Base-by-base conservation (phyloP, 2,329 filamentous ascomycete species). In the Cladophialophora carrionii region DNA sequence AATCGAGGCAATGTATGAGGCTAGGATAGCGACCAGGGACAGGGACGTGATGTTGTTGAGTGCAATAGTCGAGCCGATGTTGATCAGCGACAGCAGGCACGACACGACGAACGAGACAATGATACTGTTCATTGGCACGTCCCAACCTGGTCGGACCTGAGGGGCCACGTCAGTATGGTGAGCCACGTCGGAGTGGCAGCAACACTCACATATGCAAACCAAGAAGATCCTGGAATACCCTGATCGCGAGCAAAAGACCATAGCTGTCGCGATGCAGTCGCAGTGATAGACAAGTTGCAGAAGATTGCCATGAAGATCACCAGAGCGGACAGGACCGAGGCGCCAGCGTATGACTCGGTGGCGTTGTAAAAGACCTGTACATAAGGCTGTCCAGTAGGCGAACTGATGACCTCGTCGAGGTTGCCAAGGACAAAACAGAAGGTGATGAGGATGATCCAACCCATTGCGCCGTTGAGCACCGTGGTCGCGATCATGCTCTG, bases 71-170 rank as follows among this genome's bases (percentile, higher is more conserved):
- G 72, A 73, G 53, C 72, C 71, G 60, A 78, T 70, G 56, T 59
- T 71, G 67, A 73, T 71, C 43, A 71, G 56, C 67, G 81, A 82
- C 55, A 80, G 74, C 66, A 74, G 74, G 57, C 78, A 82, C 61
- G 71, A 79, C 12, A 78, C 81, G 52, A 78, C 76, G 54, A 80
- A 83, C 73, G 77, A 81, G 70, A 81, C 82, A 73, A 72, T 20
- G 57, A 73, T 70, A 26, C 68, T 65, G 41, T 71, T 70, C 63
- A 72, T 65, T 2, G 71, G 71, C 17, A 71, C 65, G 51, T 71
- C 66, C 65, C 64, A 71, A 6, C 68, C 65, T 1, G 70, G 70
- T 56, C 64, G 65, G 31, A 71, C 68, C 63, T 68, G 32, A 12
- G 43, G 6, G 48, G 54, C 12, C 20, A 17, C 49, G 46, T 55